These are phyloP conservation scores for Botryotinia convoluta DNA, from an alignment of 2,329 filamentous ascomycete species.

Conservation along the genomic window DNA sequence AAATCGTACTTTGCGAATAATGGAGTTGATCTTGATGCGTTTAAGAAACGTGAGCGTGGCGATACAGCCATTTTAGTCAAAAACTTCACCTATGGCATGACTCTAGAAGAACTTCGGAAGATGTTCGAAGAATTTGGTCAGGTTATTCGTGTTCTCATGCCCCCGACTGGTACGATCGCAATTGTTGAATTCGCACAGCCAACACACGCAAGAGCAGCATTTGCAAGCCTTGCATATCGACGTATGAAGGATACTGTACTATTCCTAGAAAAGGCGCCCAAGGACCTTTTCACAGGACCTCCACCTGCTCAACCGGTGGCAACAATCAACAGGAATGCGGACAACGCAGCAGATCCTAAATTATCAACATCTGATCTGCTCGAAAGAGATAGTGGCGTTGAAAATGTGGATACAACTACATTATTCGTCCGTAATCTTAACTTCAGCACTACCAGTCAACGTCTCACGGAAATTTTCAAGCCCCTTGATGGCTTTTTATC, in stretches of 20 bases:
- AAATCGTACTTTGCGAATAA: conserved; percentile 87
- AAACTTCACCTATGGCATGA: conserved; percentile 76
- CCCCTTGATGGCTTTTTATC: conserved; percentile 84
- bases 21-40: conserved; percentile 87
- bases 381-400: conserved; percentile 51
- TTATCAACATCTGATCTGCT: conserved; percentile 68
- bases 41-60: conserved; percentile 80
- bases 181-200: conserved; percentile 84
- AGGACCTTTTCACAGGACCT: conserved; percentile 62
- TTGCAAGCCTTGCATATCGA: conserved; percentile 80
- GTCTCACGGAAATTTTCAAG: conserved; percentile 73
- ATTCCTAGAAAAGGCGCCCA: conserved; percentile 91
- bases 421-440: conserved; percentile 93
- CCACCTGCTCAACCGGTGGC: conserved; percentile 25
- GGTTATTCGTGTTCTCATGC: conserved; percentile 81
- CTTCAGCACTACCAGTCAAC: conserved; percentile 79
- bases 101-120: conserved; percentile 52
- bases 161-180: conserved; percentile 87
- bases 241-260: conserved; percentile 88
- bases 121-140: conserved; percentile 64
- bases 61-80: conserved; percentile 89
- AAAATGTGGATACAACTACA: conserved; percentile 67
- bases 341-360: conserved; percentile 47
- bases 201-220: conserved; percentile 78
- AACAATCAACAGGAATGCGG: conserved; percentile 24